phyloP scores from a whole-genome alignment of 495 filamentous ascomycete species.

The Aspergillus ellipticus region DNA sequence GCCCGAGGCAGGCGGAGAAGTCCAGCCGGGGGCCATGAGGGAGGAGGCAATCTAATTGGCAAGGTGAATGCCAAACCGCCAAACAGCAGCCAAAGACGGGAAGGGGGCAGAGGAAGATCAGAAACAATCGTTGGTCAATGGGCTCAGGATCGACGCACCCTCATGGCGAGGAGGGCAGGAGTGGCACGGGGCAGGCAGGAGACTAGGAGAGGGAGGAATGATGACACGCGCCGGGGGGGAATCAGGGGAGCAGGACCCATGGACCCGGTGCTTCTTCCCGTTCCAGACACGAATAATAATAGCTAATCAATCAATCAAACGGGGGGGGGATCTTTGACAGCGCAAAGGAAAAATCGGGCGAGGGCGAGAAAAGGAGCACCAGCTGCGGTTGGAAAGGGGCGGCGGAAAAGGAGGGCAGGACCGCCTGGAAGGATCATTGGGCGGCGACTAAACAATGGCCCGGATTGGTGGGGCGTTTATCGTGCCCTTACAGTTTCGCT shows the following conservation, averaged over 20 bases:
- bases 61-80: slow-evolving; percentile 4
- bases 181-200: slow-evolving; percentile 1
- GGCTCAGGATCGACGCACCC: slow-evolving; percentile 20
- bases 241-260: background rate
- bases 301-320: background rate
- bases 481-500: background rate
- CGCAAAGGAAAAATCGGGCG: background rate
- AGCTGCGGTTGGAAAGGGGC: background rate
- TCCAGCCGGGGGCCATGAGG: slow-evolving; percentile 21
- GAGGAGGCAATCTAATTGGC: slow-evolving; percentile 8
- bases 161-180: slow-evolving; percentile 15
- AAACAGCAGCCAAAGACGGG: slow-evolving; percentile 12
- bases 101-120: slow-evolving; percentile 14
- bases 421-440: no score
- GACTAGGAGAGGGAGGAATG: background rate
- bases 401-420: background rate
- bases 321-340: background rate
- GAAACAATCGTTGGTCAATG: slow-evolving; percentile 20
- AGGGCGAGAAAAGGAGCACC: background rate
- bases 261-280: background rate
- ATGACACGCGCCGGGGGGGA: slow-evolving; percentile 4
- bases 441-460: background rate
- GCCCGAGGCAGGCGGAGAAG: slow-evolving; percentile 26
- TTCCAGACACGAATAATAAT: background rate
- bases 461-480: background rate